Percentiles rank a stretch among this genome's conserved stretches.
Evolutionary conservation across 805 yeast species (phyloP).

Genomic region (Candida methanosorbosa): DNA sequence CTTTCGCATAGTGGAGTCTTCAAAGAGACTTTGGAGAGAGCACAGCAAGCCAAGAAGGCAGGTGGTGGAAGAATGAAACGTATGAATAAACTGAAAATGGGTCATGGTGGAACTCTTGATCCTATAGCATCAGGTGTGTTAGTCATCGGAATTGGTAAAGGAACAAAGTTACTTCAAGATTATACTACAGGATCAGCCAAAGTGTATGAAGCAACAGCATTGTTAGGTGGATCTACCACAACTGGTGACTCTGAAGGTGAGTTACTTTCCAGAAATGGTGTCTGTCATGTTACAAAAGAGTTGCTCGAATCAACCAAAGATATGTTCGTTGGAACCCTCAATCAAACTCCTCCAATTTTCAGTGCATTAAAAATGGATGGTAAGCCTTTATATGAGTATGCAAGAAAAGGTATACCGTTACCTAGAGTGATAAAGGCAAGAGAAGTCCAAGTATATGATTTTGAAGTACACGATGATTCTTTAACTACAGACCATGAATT

Average conservation of each 20-base stretch:
- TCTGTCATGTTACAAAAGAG: conserved; percentile 48
- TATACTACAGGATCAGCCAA: conserved; percentile 71
- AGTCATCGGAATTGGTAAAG: conserved; percentile 86
- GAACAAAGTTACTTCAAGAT: conserved; percentile 72
- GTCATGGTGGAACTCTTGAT: conserved; percentile 97
- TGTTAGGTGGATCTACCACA: conserved; percentile 85
- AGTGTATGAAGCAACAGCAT: conserved; percentile 73
- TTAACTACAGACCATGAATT: conserved; percentile 50
- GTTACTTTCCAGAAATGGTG: conserved; percentile 48
- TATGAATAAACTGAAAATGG: conserved; percentile 75
- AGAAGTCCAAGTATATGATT: conserved; percentile 48
- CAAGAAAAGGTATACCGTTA: conserved; percentile 76
- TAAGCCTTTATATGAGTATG: conserved; percentile 88
- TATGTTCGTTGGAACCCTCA: conserved; percentile 71
- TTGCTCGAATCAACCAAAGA: conserved; percentile 39
- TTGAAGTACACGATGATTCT: conserved; percentile 47
- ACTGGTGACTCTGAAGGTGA: conserved; percentile 93
- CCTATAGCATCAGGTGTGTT: conserved; percentile 93
- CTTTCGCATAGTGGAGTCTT: conserved; percentile 56
- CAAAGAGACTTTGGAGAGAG: conserved; percentile 40
- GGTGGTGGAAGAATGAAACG: conserved; percentile 37
- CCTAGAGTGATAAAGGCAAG: conserved; percentile 80
- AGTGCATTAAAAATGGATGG: conserved; percentile 95
- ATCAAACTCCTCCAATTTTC: conserved; percentile 91
- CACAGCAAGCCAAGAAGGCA: conserved; percentile 38